These are phyloP conservation scores for Pyrenophora seminiperda DNA, from an alignment of 2,329 filamentous ascomycete species.

Conservation along the genomic window DNA sequence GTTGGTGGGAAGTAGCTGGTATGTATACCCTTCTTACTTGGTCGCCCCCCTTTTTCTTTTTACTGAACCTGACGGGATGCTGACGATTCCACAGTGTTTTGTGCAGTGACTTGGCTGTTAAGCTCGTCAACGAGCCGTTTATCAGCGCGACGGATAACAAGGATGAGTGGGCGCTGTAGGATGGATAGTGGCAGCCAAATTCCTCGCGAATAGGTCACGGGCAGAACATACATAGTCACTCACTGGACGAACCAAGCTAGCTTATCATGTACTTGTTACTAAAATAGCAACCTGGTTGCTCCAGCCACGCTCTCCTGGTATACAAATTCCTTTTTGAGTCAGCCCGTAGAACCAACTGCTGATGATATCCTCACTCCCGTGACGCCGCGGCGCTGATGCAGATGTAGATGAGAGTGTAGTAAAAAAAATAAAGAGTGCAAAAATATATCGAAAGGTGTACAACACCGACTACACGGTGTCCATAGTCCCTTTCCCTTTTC, in stretches of 20 bases:
- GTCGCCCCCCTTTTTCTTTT: not conserved
- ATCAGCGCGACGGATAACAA: constrained; percentile 72
- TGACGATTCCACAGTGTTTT: constrained; percentile 68
- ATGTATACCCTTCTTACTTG: no score
- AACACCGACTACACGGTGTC: no score
- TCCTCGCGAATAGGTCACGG: not conserved
- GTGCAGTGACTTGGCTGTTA: constrained; percentile 93
- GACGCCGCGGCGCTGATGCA: constrained; percentile 34
- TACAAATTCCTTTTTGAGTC: constrained; percentile 2
- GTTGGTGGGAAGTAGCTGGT: constrained; percentile 91
- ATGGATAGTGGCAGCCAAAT: not conserved
- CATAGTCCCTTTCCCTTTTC: no score
- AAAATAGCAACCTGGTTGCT: not conserved
- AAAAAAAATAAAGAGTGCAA: constrained; percentile 3
- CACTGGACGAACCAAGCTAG: no score
- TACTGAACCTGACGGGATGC: constrained; percentile 4
- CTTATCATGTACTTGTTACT: constrained; percentile 1
- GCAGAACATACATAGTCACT: no score
- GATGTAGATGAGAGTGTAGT: constrained; percentile 2
- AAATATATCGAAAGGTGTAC: not conserved
- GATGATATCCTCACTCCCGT: not conserved
- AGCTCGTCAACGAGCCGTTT: constrained; percentile 92
- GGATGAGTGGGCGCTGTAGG: constrained; percentile 74
- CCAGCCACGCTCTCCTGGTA: not conserved
- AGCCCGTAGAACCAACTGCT: not conserved